Percentiles rank a stretch among this genome's conserved stretches.
Evolutionary conservation across 2,329 filamentous ascomycete genomes (phyloP).

Genomic region (Cercospora zeina): DNA sequence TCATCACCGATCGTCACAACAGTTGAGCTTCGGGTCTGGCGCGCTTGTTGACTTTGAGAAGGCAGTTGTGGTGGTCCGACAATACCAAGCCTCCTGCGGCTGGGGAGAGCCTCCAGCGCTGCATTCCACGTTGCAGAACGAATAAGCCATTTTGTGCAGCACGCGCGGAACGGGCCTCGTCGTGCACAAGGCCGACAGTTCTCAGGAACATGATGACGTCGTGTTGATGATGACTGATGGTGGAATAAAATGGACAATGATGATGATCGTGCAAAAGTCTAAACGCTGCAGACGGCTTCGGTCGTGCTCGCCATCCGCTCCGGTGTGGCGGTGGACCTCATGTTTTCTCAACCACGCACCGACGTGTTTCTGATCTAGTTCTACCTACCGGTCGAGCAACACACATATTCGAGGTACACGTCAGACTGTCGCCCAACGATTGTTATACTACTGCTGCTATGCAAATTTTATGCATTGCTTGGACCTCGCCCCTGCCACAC

Average conservation of each 20-base stretch:
- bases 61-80: too few species aligned
- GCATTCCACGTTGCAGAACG: not conserved
- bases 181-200: conserved; percentile 6
- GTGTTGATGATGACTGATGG: not conserved
- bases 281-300: not conserved
- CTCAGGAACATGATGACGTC: not conserved
- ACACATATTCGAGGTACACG: not conserved
- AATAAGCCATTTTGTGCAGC: conserved; percentile 10
- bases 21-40: too few species aligned
- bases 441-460: not conserved
- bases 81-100: too few species aligned
- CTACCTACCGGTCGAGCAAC: too few species aligned
- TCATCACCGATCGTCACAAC: conserved; percentile 7
- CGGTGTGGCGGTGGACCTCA: not conserved
- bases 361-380: not conserved
- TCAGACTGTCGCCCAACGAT: not conserved
- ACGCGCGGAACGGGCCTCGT: conserved; percentile 7
- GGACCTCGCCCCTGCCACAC: not conserved
- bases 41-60: not conserved
- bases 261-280: not conserved
- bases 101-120: conserved; percentile 5
- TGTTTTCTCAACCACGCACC: not conserved
- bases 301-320: not conserved
- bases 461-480: not conserved
- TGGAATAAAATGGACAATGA: not conserved